Base-by-base conservation (phyloP, 1,284 basidiomycete genomes). In the Golubevia sp. region DNA sequence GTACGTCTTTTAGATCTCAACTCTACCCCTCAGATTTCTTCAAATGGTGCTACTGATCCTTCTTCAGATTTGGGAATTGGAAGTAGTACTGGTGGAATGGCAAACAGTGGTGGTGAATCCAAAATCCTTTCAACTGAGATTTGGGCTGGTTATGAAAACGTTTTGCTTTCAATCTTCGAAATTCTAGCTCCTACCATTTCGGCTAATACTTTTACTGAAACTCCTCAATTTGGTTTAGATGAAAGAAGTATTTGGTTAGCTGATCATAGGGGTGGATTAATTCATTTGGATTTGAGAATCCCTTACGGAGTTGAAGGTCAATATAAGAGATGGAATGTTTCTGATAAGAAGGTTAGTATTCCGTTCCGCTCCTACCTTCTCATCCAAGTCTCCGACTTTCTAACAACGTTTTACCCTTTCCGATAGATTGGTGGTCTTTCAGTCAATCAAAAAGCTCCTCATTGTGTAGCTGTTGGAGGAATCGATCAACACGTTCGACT, bases 171-270 rank as follows among this genome's bases (percentile, higher is more conserved):
- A 50, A 71, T 81, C 59, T 79, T 82, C 66, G 77, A 78, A 54
- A 58, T 82, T 21, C 68, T 81, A 24, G 70, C 75, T 3, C 73
- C 78, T 30, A 24, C 53, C n/a, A 67, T 62, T 15, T 71, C 76
- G 52, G 61, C 75, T 0, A 30, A 52, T 56, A 73, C 65, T 7
- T 76, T 69, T 52, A 70, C 66, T 13, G 55, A 63, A 23, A 75
- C 76, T 4, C 73, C 73, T 2, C 55, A 51, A 8, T 66, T 66
- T 0, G 67, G 66, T 18, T 57, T 73, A 25, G 74, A 73, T 51
- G 74, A 76, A 49, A 65, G 70, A n/a, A 67, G 63, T 15, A 56
- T 82, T n/a, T 82, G 79, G 79, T 61, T 79, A 13, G 77, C 73
- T n/a, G 79, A 82, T 57, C 78, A 82, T 48, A 67, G 74, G 21